Base-by-base conservation (phyloP, 208 protist genomes). In the Trypanosoma vivax region DNA sequence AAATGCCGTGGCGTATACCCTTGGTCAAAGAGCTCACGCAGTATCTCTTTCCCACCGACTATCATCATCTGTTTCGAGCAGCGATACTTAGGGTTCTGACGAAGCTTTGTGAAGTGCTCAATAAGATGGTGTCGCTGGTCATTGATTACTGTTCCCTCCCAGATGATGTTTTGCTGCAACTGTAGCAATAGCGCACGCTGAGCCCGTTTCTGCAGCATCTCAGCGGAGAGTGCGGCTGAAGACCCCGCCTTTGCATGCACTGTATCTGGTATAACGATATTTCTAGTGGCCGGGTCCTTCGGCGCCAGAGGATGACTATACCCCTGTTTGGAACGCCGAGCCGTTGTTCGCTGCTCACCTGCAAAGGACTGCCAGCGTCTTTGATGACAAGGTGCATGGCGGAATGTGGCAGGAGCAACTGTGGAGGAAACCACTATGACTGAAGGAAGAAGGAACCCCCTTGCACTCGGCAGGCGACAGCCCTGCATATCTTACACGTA, bases 131-230 rank as follows among this genome's bases (percentile, higher is more conserved):
- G 74, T 48, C 72, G 53, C n/a, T 68, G 45, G 49, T 84, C 67
- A 55, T 82, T 65, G 29, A 94, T 75, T 3, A 94, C 81, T 2
- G 79, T 88, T 28, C 83, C 83, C 41, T 88, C 81, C 83, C 87
- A 94, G 23, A 94, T 76, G 3, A 94, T 71, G 31, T 91, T 79
- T 48, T 90, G 72, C 54, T 91, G 83, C 63, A 91, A 48, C 29
- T 88, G 77, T 1, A 73, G 56, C 2, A 90, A 61, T 7, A 91
- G 70, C 1, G 80, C 80, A 31, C 65, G 71, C 51, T 90, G 80
- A 19, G 83, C 87, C 23, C 62, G 51, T 42, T 73, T 79, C 65
- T 91, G 76, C 27, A 88, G 37, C 0, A 76, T 50, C 55, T 89
- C 81, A 5, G 87, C 70, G 0, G 80, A 65, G 7, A 81, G 40